Evolutionary conservation across 176 grass and related monocot species (phyloP), one percentile per base, ranked within the genome.

Genomic region (Oryza glaberrima): DNA sequence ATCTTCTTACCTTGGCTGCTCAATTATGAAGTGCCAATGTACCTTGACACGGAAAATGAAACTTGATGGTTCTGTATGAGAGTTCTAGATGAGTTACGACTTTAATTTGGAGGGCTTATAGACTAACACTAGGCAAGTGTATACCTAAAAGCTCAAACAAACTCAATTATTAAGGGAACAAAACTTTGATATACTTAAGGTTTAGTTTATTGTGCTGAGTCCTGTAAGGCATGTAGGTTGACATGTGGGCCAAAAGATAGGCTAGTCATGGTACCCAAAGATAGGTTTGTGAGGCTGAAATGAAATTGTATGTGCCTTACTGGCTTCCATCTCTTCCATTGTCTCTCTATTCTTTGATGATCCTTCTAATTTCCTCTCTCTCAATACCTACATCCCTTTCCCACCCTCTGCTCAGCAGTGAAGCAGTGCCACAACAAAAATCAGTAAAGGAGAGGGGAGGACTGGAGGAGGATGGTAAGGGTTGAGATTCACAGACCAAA

Each of bases 41-140:
- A 83, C 68, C 20, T 67, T 58, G 9, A 74, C 35, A 58, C 28
- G 23, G 44, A 82, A n/a, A 80, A 69, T 44, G 13, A n/a, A 34
- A 23, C 17, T 78, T 67, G 32, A 72, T 43, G 6, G 6, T 15
- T 26, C 43, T 65, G 44, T 66, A 66, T 23, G 22, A 11, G 43
- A 36, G 22, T 11, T 7, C 16, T 19, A 58, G 52, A 58, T 58
- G 52, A 58, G 20, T 58, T 16, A 58, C 16, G 52, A 58, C 13
- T 20, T 20, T 20, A 17, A 58, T 20, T 58, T 58, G 52, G 52
- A 20, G 52, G 17, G 13, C 49, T 58, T 58, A 47, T 54, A 60
- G 5, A 61, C 58, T 22, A 9, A n/a, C 58, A 61, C 58, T n/a
- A 10, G 58, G 7, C 58, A 61, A 3, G 20, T 1, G 0, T 61